These are phyloP conservation scores for Blastocystis sp. DNA, from an alignment of 352 stramenopile genomes.

Conservation along the genomic window DNA sequence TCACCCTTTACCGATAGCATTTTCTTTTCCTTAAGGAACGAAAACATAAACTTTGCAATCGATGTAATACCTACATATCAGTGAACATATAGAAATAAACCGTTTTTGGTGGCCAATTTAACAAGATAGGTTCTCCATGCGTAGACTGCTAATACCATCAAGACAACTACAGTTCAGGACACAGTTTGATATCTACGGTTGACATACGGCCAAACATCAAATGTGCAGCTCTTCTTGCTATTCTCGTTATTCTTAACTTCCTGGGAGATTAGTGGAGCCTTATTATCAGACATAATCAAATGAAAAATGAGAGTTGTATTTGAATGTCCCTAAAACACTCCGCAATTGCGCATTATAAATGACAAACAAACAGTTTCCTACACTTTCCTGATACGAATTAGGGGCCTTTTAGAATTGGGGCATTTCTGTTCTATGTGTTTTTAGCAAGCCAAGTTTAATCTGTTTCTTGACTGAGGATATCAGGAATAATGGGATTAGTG, in stretches of 20 bases:
- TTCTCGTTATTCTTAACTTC: neutral
- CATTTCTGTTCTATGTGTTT: too few species aligned
- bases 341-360: too few species aligned
- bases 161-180: neutral
- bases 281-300: too few species aligned
- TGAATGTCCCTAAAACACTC: too few species aligned
- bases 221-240: slow-evolving; percentile 14
- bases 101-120: neutral
- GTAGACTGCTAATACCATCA: neutral
- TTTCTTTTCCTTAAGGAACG: neutral
- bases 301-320: too few species aligned
- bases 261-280: too few species aligned
- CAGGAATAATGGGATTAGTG: too few species aligned
- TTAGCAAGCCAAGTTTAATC: too few species aligned
- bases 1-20: neutral
- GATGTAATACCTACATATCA: neutral
- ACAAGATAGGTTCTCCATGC: neutral
- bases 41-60: slow-evolving; percentile 2
- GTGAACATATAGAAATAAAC: neutral
- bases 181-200: neutral
- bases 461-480: too few species aligned
- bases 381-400: too few species aligned
- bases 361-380: too few species aligned
- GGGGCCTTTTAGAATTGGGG: too few species aligned
- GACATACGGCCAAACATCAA: neutral